Base-by-base conservation (phyloP, 1,284 basidiomycete species). In the Ceratobasidium theobromae region DNA sequence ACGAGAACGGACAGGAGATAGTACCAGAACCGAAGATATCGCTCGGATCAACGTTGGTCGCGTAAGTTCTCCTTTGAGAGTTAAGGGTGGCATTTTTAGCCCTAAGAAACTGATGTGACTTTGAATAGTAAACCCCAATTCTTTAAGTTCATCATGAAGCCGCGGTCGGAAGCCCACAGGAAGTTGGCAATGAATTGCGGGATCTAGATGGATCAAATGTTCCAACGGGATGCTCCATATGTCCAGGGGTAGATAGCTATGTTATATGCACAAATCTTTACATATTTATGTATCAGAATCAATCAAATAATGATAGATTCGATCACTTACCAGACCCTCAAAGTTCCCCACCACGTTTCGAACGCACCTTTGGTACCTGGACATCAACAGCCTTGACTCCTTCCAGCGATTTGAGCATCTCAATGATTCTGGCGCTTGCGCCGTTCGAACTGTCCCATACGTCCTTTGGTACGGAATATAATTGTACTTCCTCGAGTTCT, bases 401-500 rank as follows among this genome's bases (percentile, higher is more conserved):
- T 32, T 65, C 52, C 32, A 67, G 49, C 6, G 53, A 51, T 33
- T 51, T 65, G 25, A 70, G 28, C n/a, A 45, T 38, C 11, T 48
- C 67, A 27, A 66, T 46, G 27, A 70, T 65, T 66, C 66, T 68
- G 11, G 66, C 40, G 40, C 54, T 46, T 35, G 55, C 57, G 6
- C 53, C 68, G 12, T 51, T 38, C 1, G 57, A 35, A 18, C 35
- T 49, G 14, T 62, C 66, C 66, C 66, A 67, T 32, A 62, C 57
- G 14, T 43, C 43, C 52, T 67, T 70, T 3, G 69, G 69, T 12
- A 70, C 48, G 14, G 55, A 66, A 48, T 62, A 70, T n/a, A 70
- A 52, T 46, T 70, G 69, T 9, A 67, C 66, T 43, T 70, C 69
- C 18, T 68, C 55, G 2, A 70, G 65, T 25, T 54, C 53, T 33